phyloP scores from a whole-genome alignment of 2,329 filamentous ascomycete genomes.

The Fusarium sp. region DNA sequence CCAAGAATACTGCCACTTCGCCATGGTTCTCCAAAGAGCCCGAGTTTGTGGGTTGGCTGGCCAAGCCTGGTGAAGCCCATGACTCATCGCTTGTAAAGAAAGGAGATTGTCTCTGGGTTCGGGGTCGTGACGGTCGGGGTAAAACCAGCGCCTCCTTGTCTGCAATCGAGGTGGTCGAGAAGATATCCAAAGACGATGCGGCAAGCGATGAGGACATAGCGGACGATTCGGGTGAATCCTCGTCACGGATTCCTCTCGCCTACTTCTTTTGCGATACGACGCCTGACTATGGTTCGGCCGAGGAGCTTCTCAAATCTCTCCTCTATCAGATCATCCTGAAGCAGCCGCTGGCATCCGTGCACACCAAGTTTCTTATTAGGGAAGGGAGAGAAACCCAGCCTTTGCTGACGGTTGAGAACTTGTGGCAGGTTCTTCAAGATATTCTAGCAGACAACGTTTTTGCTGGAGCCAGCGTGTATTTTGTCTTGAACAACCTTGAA shows the following conservation, averaged over 20 bases:
- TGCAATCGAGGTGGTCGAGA: conserved; percentile 56
- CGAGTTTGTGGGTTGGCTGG: conserved; percentile 56
- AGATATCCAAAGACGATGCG: conserved; percentile 44
- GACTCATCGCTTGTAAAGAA: neutral
- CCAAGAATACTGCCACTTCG: conserved; percentile 52
- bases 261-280: conserved; percentile 61
- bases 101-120: conserved; percentile 57
- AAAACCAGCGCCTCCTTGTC: conserved; percentile 60
- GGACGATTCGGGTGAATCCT: conserved; percentile 4
- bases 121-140: conserved; percentile 59
- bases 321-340: conserved; percentile 57
- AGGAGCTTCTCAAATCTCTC: conserved; percentile 59
- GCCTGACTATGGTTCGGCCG: conserved; percentile 57
- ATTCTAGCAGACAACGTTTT: conserved; percentile 55
- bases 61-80: conserved; percentile 28
- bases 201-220: conserved; percentile 51
- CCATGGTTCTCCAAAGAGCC: conserved; percentile 58
- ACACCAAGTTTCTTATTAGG: conserved; percentile 54
- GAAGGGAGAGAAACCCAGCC: conserved; percentile 36
- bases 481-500: conserved; percentile 60
- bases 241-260: conserved; percentile 50
- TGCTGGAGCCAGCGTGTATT: conserved; percentile 51
- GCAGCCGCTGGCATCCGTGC: conserved; percentile 52
- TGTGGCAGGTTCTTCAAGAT: conserved; percentile 60
- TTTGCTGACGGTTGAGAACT: conserved; percentile 36